Evolutionary conservation across 495 filamentous ascomycete species (phyloP), one percentile per base, ranked within the genome.

Genomic region (Annulohypoxylon maeteangense): DNA sequence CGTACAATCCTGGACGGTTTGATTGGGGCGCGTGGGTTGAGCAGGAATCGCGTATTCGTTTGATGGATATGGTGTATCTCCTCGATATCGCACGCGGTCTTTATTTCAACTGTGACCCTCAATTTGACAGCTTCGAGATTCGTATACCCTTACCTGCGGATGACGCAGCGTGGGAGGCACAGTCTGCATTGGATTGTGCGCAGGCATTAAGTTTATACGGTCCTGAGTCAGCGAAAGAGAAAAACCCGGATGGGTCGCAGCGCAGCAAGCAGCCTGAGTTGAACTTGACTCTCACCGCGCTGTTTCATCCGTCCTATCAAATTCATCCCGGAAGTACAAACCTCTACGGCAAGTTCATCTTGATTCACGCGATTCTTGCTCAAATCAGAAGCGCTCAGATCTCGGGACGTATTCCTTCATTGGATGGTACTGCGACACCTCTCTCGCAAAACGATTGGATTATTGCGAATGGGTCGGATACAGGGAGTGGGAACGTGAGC

Each of bases 111-210:
- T 79, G 74, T 22, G 73, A 81, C 2, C 86, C 86, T 51, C 80
- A 86, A 62, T 85, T 91, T 42, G 86, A 90, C 48, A 68, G 80
- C 8, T 77, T 83, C 40, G 87, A 90, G 62, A 80, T 90, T 38
- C 78, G 81, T 16, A 76, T 92, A 23, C 87, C 88, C 3, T 73
- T 92, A 11, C 90, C 90, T 3, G 81, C 86, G 1, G 89, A 92
- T 66, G 90, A 92, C 74, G 88, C 87, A 32, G 84, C 87, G 11
- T 92, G 88, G 88, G 89, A 91, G 12, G 88, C 89, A 6, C 77
- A 69, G 10, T 82, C 82, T 18, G 58, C 78, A 3, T 64, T 78
- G 11, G 87, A 88, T 20, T 91, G 90, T 72, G 87, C 88, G n/a
- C 81, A 84, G 62, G 86, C 87, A 1, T 78, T 92, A 18, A 87